Base-by-base conservation (phyloP, 139 green algal species). In the Chlorella sp. region DNA sequence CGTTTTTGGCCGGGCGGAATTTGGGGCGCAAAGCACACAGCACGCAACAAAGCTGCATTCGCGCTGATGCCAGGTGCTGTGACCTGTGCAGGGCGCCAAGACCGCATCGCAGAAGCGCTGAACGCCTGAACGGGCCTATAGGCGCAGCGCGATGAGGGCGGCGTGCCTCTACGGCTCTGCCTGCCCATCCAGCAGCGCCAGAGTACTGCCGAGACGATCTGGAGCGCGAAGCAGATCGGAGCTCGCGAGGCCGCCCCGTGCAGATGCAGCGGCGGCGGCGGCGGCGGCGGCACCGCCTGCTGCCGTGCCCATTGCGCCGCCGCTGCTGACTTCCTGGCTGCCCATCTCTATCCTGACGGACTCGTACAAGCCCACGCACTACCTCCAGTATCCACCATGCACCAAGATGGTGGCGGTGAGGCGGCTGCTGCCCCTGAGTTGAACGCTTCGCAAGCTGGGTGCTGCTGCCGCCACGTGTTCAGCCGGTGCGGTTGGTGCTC, bases 391-490 rank as follows among this genome's bases (percentile, higher is more conserved):
- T 67, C 95, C 95, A 1, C 67, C 81, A 5, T 87, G 88, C 1
- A 88, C 79, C 22, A 93, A 96, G 77, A 95, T 98, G 92, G 93
- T 97, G 16, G 94, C 94, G 86, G 94, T 97, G 84, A 85, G 94
- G 20, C 20, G 43, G 22, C 24, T 58, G 40, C 24, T 58, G 70
- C 38, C 40, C 7, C 9, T 8, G 26, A 9, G 22, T n/a, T n/a
- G n/a, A n/a, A n/a, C n/a, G n/a, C n/a, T n/a, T 3, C 19, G 38
- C 40, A 76, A 41, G 38, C 65, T 11, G 3, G 3, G 56, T 11
- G 64, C 64, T 28, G 30, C 64, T 72, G 69, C 69, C 51, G 17
- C 7, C 69, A 76, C 69, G 3, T 48, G 9, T 24, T n/a, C 56
- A 65, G 56, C 22, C 56, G 30, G 7, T 65, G 30, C 9, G 3